A percentile compares a stretch with the other conserved stretches of the same genome.
Conservation (phyloP, 306 rosid genomes). For the Vigna mungo region DNA sequence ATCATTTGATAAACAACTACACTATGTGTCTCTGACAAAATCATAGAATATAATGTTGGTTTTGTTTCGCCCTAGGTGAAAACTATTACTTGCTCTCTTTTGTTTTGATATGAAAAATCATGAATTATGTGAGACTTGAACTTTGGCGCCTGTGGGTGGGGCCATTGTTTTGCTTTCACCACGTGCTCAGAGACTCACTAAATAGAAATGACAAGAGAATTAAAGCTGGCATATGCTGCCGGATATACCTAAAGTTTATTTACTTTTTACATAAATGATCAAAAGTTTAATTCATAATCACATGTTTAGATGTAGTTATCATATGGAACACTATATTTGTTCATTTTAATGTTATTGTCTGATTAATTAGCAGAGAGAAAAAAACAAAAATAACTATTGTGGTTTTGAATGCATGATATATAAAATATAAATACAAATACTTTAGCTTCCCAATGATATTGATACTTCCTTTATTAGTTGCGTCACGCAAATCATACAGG, state of each 20-base stretch:
- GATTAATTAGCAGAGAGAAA: too few species aligned
- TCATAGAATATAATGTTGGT: conserved; percentile 16
- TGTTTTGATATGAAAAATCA: neutral
- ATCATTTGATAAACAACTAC: conserved; percentile 31
- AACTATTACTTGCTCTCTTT: neutral
- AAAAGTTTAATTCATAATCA: too few species aligned
- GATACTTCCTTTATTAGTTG: conserved; percentile 28
- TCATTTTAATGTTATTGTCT: too few species aligned
- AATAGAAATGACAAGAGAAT: neutral
- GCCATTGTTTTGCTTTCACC: conserved; percentile 20
- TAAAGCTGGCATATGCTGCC: conserved; percentile 33
- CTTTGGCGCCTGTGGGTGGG: conserved; percentile 40
- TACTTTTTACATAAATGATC: neutral
- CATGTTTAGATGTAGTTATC: too few species aligned
- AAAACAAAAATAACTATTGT: too few species aligned
- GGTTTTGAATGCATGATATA: too few species aligned
- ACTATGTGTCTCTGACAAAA: conserved; percentile 12
- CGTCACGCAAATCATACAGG: conserved; percentile 25
- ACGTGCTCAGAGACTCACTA: neutral
- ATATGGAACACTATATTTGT: too few species aligned
- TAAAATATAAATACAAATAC: neutral
- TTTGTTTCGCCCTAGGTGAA: conserved; percentile 5
- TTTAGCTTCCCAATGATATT: conserved; percentile 20
- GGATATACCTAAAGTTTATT: conserved; percentile 30
- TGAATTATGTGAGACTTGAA: conserved; percentile 23